Evolutionary conservation across 441 rosid species (phyloP).

Genomic region (Viola pubescens): DNA sequence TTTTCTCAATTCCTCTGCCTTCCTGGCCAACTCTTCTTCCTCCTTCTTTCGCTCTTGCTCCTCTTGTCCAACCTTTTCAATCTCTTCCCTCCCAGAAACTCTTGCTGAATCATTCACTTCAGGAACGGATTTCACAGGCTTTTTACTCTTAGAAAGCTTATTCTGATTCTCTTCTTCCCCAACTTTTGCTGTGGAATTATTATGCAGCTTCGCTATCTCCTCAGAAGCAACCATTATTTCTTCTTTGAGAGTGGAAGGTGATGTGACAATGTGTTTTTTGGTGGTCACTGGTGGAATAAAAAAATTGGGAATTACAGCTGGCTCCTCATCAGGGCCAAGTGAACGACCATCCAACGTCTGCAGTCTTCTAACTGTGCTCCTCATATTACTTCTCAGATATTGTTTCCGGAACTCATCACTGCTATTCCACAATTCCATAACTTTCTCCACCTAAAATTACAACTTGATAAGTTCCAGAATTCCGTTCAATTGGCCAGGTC

Average conservation of each 20-base stretch:
- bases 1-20: constrained; percentile 61
- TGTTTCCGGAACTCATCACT: constrained; percentile 58
- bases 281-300: constrained; percentile 26
- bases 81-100: constrained; percentile 35
- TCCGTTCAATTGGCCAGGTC: not conserved
- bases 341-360: constrained; percentile 81
- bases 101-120: constrained; percentile 22
- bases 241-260: constrained; percentile 24
- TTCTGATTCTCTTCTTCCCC: constrained; percentile 36
- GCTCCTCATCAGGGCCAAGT: constrained; percentile 73
- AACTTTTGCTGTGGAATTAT: constrained; percentile 19
- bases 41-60: constrained; percentile 47
- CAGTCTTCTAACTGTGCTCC: constrained; percentile 61
- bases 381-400: constrained; percentile 49
- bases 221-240: constrained; percentile 12
- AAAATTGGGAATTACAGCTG: constrained; percentile 37
- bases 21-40: constrained; percentile 61
- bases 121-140: constrained; percentile 32
- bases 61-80: constrained; percentile 35
- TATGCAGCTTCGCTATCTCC: constrained; percentile 4
- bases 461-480: constrained; percentile 17
- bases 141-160: constrained; percentile 26
- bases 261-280: constrained; percentile 27
- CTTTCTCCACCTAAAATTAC: constrained; percentile 50
- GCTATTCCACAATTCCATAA: constrained; percentile 64